Percentiles rank a stretch among this genome's conserved stretches.
Evolutionary conservation across 2,329 filamentous ascomycete species (phyloP).

Genomic region (Colletotrichum sidae): DNA sequence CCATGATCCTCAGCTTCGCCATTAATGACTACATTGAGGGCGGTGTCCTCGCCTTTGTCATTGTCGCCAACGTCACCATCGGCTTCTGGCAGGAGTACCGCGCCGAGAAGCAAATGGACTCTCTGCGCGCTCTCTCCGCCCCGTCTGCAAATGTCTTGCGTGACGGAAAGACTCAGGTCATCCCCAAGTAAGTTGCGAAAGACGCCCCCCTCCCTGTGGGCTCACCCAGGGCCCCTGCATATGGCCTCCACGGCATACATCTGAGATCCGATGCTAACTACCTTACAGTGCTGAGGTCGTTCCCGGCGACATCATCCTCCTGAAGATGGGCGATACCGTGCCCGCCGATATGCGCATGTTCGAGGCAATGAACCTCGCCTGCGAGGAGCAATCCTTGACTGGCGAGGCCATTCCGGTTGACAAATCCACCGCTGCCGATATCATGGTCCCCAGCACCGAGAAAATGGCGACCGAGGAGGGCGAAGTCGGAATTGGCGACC

Average conservation of each 20-base stretch:
- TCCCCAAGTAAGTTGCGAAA: constrained; percentile 63
- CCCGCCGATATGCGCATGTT: constrained; percentile 78
- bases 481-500: constrained; percentile 75
- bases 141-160: constrained; percentile 73
- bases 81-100: constrained; percentile 75
- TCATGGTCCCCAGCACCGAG: constrained; percentile 58
- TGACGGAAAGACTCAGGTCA: constrained; percentile 67
- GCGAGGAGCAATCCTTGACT: constrained; percentile 82
- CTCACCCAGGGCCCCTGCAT: too few species aligned
- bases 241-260: too few species aligned
- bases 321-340: constrained; percentile 79
- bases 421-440: constrained; percentile 68
- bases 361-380: constrained; percentile 82
- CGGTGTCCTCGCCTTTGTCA: constrained; percentile 74
- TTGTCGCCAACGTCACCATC: constrained; percentile 76
- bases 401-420: constrained; percentile 80
- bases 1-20: constrained; percentile 78
- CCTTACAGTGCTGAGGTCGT: constrained; percentile 69
- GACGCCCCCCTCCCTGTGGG: background rate
- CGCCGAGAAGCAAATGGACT: constrained; percentile 76
- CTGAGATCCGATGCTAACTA: too few species aligned
- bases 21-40: constrained; percentile 77
- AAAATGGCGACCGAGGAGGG: constrained; percentile 56
- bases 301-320: constrained; percentile 76
- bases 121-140: constrained; percentile 69